These are phyloP conservation scores for Escovopsis weberi DNA, from an alignment of 2,329 filamentous ascomycete species.

Conservation along the genomic window DNA sequence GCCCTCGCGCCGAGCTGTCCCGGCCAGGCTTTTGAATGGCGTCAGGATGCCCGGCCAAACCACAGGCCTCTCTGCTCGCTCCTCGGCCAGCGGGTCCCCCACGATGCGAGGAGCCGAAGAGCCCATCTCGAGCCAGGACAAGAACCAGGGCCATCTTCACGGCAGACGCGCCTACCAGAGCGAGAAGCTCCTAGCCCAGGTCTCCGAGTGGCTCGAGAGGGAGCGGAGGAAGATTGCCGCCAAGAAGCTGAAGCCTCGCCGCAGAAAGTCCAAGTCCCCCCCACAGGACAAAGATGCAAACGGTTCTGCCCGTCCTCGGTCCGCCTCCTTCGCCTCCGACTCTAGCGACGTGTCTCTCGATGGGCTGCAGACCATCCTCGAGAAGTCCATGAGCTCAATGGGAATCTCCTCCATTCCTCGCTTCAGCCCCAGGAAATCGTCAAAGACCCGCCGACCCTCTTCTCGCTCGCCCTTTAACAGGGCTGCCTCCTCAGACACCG, in stretches of 20 bases:
- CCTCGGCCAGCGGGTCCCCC: conserved; percentile 26
- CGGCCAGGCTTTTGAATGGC: conserved; percentile 20
- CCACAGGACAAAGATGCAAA: conserved; percentile 14
- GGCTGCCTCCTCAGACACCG: conserved; percentile 64
- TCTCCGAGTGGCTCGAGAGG: conserved; percentile 70
- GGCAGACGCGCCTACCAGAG: conserved; percentile 26
- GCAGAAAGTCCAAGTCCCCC: conserved; percentile 27
- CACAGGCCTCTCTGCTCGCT: conserved; percentile 26
- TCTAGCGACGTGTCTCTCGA: conserved; percentile 63
- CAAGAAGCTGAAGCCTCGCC: conserved; percentile 29
- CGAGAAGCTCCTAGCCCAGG: conserved; percentile 53
- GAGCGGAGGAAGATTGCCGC: conserved; percentile 51
- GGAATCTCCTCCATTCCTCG: conserved; percentile 33
- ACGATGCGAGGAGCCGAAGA: conserved; percentile 16
- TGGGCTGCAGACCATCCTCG: conserved; percentile 64
- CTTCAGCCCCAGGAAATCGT: conserved; percentile 25
- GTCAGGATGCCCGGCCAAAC: conserved; percentile 13
- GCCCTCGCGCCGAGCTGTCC: conserved; percentile 17
- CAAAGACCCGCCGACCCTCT: conserved; percentile 21
- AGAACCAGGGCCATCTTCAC: conserved; percentile 12
- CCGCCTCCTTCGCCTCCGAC: conserved; percentile 48
- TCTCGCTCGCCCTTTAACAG: conserved; percentile 26
- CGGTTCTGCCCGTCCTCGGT: conserved; percentile 18
- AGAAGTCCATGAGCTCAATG: conserved; percentile 45
- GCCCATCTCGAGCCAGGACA: conserved; percentile 2